Conservation (phyloP, 2,329 filamentous ascomycete genomes). For the Pseudogymnoascus sp. region DNA sequence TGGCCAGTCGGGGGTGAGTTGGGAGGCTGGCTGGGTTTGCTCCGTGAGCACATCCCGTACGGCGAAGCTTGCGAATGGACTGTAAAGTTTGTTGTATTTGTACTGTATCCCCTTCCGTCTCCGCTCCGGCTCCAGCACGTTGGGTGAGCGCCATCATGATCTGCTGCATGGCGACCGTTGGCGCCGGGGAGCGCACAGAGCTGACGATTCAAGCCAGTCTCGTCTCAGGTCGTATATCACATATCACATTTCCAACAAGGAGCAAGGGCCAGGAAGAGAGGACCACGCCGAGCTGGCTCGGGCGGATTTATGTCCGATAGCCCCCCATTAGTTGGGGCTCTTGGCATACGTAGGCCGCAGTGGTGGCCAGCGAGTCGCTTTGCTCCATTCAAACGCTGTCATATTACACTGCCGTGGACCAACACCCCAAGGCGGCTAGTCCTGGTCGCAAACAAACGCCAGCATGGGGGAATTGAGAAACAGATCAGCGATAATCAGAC, state of each 20-base stretch:
- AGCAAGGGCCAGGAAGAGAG: not conserved
- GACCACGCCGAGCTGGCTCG: not conserved
- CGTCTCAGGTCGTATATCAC: not conserved
- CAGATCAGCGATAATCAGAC: not conserved
- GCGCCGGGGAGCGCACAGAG: not conserved
- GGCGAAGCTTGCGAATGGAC: not conserved
- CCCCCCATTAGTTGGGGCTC: not conserved
- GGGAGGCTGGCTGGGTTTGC: not conserved
- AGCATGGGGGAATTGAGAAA: not conserved
- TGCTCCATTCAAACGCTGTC: not conserved
- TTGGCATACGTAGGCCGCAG: not conserved
- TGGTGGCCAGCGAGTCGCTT: not conserved
- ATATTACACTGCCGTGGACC: not conserved
- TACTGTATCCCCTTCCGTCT: not conserved
- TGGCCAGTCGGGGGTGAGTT: not conserved
- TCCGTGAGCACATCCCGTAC: not conserved
- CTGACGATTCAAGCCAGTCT: not conserved
- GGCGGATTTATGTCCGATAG: not conserved
- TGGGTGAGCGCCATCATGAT: not conserved
- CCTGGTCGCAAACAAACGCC: constrained; percentile 4
- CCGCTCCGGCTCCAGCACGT: not conserved
- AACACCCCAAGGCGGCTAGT: constrained; percentile 7
- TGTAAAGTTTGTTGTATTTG: not conserved
- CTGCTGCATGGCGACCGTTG: not conserved
- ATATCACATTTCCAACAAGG: constrained; percentile 4